phyloP scores from a whole-genome alignment of 2,329 filamentous ascomycete species.

The Alternaria sp. region DNA sequence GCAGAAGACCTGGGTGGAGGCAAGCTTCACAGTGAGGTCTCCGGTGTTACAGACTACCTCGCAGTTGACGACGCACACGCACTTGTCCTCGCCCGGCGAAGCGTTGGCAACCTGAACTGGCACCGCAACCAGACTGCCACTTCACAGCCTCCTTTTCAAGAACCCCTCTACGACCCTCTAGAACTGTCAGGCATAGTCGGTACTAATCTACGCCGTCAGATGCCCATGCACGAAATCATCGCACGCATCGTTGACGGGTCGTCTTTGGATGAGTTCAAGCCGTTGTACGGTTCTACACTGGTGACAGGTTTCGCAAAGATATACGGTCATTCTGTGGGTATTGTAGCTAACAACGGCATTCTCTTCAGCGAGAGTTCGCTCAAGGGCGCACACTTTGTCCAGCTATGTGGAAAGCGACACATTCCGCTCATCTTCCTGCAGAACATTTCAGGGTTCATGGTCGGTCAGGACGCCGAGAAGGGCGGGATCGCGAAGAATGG shows the following conservation, averaged over 20 bases:
- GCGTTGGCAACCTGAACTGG: slow-evolving; percentile 90
- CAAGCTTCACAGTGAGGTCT: slow-evolving; percentile 86
- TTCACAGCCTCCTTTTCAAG: slow-evolving; percentile 63
- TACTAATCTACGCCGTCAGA: slow-evolving; percentile 84
- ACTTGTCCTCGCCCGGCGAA: slow-evolving; percentile 82
- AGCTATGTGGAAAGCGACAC: slow-evolving; percentile 88
- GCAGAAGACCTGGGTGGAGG: slow-evolving; percentile 92
- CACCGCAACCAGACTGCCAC: slow-evolving; percentile 59
- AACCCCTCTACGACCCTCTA: slow-evolving; percentile 79
- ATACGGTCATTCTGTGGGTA: slow-evolving; percentile 88
- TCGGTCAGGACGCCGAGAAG: slow-evolving; percentile 87
- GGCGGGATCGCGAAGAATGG: slow-evolving; percentile 98
- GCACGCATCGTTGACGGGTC: slow-evolving; percentile 91
- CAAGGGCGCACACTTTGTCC: slow-evolving; percentile 96
- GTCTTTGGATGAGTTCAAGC: slow-evolving; percentile 93
- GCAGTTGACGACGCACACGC: slow-evolving; percentile 95
- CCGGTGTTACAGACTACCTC: slow-evolving; percentile 93
- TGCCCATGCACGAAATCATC: slow-evolving; percentile 89
- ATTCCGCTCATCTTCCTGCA: slow-evolving; percentile 93
- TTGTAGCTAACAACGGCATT: slow-evolving; percentile 95
- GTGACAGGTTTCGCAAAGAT: slow-evolving; percentile 90
- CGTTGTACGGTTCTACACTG: slow-evolving; percentile 84
- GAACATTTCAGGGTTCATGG: slow-evolving; percentile 99
- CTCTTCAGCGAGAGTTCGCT: slow-evolving; percentile 87
- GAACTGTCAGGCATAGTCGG: slow-evolving; percentile 90